Percentiles rank a stretch among this genome's conserved stretches.
Evolutionary conservation across 2,329 filamentous ascomycete species (phyloP).

Genomic region (Sporothrix pallida): DNA sequence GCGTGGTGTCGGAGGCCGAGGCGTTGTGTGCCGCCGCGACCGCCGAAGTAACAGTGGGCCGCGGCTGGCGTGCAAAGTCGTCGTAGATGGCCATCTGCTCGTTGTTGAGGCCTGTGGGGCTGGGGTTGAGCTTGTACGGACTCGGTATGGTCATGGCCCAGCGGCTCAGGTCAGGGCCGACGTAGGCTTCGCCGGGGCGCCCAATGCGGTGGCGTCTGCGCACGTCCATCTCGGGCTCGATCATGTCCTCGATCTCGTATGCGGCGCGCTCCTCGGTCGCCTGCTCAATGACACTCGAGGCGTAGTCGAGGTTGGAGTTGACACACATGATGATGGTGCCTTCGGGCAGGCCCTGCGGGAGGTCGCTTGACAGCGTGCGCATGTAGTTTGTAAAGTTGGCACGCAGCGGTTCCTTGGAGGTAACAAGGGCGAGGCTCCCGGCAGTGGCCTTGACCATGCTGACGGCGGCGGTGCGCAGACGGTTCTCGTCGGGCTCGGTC

Average conservation of each 20-base stretch:
- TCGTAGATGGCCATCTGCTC: constrained; percentile 97
- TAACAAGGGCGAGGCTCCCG: constrained; percentile 93
- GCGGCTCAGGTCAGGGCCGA: constrained; percentile 79
- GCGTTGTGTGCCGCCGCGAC: constrained; percentile 61
- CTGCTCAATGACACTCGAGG: constrained; percentile 92
- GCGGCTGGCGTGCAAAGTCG: constrained; percentile 87
- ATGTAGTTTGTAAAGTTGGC: constrained; percentile 99
- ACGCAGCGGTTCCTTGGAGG: constrained; percentile 93
- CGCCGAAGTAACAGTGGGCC: constrained; percentile 44
- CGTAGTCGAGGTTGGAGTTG: constrained; percentile 93
- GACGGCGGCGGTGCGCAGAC: constrained; percentile 82
- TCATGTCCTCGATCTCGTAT: constrained; percentile 92
- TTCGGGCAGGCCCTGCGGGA: constrained; percentile 82
- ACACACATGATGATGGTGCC: constrained; percentile 98
- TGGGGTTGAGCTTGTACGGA: constrained; percentile 84
- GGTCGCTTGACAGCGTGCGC: constrained; percentile 68
- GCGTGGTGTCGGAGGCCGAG: constrained; percentile 65
- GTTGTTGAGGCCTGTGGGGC: constrained; percentile 73
- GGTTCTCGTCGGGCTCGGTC: constrained; percentile 87
- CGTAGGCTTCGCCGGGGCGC: constrained; percentile 82
- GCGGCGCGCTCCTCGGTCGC: constrained; percentile 92
- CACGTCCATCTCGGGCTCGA: constrained; percentile 78
- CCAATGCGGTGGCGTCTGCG: constrained; percentile 76
- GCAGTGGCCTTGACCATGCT: constrained; percentile 95
- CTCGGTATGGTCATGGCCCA: constrained; percentile 95